Conservation (phyloP, 495 filamentous ascomycete species). For the Neurospora sp. region DNA sequence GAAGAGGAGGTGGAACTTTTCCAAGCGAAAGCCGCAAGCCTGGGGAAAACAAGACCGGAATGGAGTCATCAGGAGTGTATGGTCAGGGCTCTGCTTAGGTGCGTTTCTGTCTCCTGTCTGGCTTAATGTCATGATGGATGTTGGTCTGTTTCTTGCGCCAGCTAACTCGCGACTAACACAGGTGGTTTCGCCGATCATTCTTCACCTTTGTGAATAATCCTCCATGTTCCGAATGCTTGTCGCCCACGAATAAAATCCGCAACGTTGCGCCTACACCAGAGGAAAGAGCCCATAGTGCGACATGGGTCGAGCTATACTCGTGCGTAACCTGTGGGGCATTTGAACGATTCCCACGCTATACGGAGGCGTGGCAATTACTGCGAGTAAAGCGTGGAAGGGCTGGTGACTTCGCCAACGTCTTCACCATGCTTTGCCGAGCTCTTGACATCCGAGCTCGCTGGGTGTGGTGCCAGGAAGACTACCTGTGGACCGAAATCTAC, state of each 20-base stretch:
- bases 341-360: constrained; percentile 90
- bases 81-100: constrained; percentile 79
- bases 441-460: constrained; percentile 85
- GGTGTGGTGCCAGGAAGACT: constrained; percentile 98
- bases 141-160: constrained; percentile 4
- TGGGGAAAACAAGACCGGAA: constrained; percentile 71
- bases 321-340: constrained; percentile 56
- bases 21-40: constrained; percentile 73
- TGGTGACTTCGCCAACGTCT: constrained; percentile 98
- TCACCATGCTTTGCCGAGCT: constrained; percentile 95
- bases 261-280: constrained; percentile 78
- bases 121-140: not conserved
- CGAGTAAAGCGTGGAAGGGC: constrained; percentile 75
- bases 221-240: constrained; percentile 65
- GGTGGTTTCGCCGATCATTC: constrained; percentile 93
- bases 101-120: constrained; percentile 11
- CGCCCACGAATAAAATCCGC: constrained; percentile 73
- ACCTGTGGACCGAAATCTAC: constrained; percentile 96
- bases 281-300: constrained; percentile 76
- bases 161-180: constrained; percentile 21
- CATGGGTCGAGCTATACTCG: constrained; percentile 81
- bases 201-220: constrained; percentile 98
- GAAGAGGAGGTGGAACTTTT: constrained; percentile 86
- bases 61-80: constrained; percentile 99
- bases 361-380: constrained; percentile 88